Evolutionary conservation across 371 early-diverging fungal genomes (phyloP).

Genomic region (Mortierella sp.): DNA sequence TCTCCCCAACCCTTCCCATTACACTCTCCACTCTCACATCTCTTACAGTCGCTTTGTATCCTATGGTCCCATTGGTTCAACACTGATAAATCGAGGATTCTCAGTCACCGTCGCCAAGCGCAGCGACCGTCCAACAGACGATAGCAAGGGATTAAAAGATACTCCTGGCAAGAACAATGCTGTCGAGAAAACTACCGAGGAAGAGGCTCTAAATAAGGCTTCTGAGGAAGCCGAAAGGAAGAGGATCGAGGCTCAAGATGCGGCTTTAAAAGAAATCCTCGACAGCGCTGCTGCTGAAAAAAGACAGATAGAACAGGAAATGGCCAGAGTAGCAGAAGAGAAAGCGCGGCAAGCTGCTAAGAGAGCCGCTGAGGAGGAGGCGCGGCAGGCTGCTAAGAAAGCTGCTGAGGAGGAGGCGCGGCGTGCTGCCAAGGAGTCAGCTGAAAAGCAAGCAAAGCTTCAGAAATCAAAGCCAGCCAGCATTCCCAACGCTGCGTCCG

Average conservation of each 20-base stretch:
- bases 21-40: not conserved
- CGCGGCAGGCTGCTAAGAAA: conserved; percentile 16
- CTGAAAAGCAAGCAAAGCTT: conserved; percentile 13
- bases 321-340: conserved; percentile 22
- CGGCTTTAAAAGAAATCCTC: conserved; percentile 46
- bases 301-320: conserved; percentile 34
- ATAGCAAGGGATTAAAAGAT: conserved; percentile 1
- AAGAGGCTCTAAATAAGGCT: conserved; percentile 12
- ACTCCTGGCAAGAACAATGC: conserved; percentile 1
- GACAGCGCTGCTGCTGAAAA: conserved; percentile 55
- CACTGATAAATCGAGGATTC: conserved; percentile 16
- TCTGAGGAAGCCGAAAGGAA: conserved; percentile 32
- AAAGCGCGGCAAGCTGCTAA: conserved; percentile 27
- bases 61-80: not conserved
- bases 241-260: conserved; percentile 41
- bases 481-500: not conserved
- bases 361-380: conserved; percentile 16
- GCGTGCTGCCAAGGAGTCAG: conserved; percentile 13
- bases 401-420: conserved; percentile 16
- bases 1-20: not conserved
- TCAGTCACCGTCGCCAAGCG: conserved; percentile 12
- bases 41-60: conserved; percentile 14
- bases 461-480: not conserved
- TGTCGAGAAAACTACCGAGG: conserved; percentile 1
- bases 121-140: not conserved